Conservation (phyloP, 495 filamentous ascomycete species). For the Chaetomium fimeti region DNA sequence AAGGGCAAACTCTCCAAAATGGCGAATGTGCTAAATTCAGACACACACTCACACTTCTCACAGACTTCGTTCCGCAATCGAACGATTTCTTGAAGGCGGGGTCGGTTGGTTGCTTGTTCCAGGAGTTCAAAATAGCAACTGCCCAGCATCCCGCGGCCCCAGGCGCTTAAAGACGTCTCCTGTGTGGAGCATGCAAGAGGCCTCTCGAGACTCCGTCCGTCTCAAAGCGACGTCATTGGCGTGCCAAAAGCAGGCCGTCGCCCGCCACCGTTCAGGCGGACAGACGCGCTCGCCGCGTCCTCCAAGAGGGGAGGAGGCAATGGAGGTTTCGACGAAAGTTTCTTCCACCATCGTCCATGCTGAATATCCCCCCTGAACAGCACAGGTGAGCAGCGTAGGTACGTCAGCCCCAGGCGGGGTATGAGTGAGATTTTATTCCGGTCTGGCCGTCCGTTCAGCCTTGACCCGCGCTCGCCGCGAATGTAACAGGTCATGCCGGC, state of each 20-base stretch:
- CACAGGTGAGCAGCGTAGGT: not conserved
- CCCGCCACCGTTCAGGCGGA: slow-evolving; percentile 17
- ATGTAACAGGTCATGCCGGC: not conserved
- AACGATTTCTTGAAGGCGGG: slow-evolving; percentile 20
- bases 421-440: not conserved
- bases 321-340: not conserved
- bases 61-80: slow-evolving; percentile 8
- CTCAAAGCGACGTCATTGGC: slow-evolving; percentile 38
- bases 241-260: slow-evolving; percentile 14
- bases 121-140: slow-evolving; percentile 38
- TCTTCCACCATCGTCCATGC: no score
- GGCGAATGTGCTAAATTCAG: not conserved
- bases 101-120: slow-evolving; percentile 19
- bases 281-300: not conserved
- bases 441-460: not conserved
- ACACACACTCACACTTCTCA: not conserved
- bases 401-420: slow-evolving; percentile 2
- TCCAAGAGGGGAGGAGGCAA: not conserved
- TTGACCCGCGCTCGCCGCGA: not conserved
- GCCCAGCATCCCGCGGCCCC: slow-evolving; percentile 30
- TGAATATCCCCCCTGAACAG: not conserved
- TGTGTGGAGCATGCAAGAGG: slow-evolving; percentile 39
- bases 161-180: slow-evolving; percentile 37
- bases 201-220: slow-evolving; percentile 25
- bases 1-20: not conserved